Percentiles rank a stretch among this genome's conserved stretches.
Evolutionary conservation across 2,329 filamentous ascomycete genomes (phyloP).

Genomic region (Parascedosporium putredinis): DNA sequence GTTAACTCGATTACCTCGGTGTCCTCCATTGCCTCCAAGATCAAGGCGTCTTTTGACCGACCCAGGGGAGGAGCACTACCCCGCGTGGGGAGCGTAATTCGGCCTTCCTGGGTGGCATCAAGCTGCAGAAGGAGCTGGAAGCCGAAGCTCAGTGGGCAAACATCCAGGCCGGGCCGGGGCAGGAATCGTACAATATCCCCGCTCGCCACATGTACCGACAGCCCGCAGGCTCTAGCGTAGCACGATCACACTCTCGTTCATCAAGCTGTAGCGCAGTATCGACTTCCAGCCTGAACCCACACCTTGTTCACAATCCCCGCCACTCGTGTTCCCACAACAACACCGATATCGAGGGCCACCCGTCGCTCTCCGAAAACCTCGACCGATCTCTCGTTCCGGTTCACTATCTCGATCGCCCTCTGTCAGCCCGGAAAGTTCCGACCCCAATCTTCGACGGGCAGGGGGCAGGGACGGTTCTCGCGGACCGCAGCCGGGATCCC

Average conservation of each 20-base stretch:
- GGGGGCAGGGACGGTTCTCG: not conserved
- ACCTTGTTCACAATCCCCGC: not conserved
- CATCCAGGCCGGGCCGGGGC: not conserved
- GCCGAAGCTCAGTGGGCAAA: not conserved
- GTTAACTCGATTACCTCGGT: not conserved
- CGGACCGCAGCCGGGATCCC: not conserved
- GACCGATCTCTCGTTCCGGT: not conserved
- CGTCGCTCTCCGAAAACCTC: not conserved
- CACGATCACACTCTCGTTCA: not conserved
- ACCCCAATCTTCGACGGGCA: not conserved
- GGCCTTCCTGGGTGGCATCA: conserved; percentile 5
- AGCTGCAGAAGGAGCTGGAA: conserved; percentile 2
- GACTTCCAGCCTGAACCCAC: not conserved
- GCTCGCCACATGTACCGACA: conserved; percentile 5
- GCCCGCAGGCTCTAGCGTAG: not conserved
- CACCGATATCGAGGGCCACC: not conserved
- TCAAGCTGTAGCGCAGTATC: conserved; percentile 2
- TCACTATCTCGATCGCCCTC: not conserved
- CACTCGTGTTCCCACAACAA: not conserved
- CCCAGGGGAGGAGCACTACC: not conserved
- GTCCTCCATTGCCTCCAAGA: conserved; percentile 1
- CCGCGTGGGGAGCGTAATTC: not conserved
- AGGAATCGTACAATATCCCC: not conserved
- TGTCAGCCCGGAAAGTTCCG: not conserved
- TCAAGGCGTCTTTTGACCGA: conserved; percentile 3